Base-by-base conservation (phyloP, 2,329 filamentous ascomycete genomes). In the Xylaria sp. region DNA sequence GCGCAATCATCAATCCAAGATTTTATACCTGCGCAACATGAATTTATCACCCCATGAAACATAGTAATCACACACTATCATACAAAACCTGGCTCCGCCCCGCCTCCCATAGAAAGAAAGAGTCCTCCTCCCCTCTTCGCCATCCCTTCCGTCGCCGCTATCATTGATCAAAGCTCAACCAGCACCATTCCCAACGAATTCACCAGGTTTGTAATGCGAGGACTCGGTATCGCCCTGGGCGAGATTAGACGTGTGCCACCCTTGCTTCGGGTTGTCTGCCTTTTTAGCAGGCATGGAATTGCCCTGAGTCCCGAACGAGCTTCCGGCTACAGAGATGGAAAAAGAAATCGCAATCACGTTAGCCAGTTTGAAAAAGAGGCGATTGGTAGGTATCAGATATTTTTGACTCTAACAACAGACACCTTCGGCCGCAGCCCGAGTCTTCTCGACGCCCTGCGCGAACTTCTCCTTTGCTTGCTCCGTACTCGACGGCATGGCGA, bases 201-300 rank as follows among this genome's bases (percentile, higher is more conserved):
- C 31, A 7, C 49, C 41, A 4, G 68, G 68, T n/a, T 57, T 25
- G 49, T 70, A 70, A 20, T 61, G 41, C 41, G 68, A 70, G 13
- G 64, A 46, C 15, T 52, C 49, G 0, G 55, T 70, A n/a, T 70
- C 54, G 18, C 67, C 67, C 41, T 56, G 64, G n/a, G 64, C 67
- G 6, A 70, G 60, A 13, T 60, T 64, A 0, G 64, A 60, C 7
- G 57, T 58, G 41, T 55, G 64, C 28, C 51, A 48, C 8, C 64
- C 67, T 20, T 18, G 39, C 60, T 70, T 70, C 0, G 67, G 67
- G n/a, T 67, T 70, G 46, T 63, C 64, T n/a, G 41, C 54, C 57
- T 63, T 67, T 12, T 61, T 61, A 28, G 46, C 23, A 1, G 56
- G 56, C 39, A 65, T 51, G 1, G 66, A 61, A 33, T 20, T 18